phyloP scores from a whole-genome alignment of 1,284 basidiomycete genomes.

The Tilletia setariae region DNA sequence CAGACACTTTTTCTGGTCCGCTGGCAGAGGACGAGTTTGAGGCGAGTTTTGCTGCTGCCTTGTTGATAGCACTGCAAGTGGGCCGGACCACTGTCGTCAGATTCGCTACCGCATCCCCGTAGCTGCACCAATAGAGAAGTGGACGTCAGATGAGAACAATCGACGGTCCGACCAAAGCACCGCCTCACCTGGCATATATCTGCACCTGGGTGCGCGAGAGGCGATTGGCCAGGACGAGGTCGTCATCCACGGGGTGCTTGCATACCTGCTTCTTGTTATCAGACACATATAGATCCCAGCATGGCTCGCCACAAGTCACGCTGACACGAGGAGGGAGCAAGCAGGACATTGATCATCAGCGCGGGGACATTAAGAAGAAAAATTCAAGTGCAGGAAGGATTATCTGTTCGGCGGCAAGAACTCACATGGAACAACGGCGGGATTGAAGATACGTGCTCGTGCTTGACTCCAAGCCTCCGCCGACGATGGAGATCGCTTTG shows the following conservation, averaged over 20 bases:
- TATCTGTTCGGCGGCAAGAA: neutral
- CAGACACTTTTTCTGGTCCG: too few relatives aligned
- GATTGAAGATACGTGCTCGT: neutral
- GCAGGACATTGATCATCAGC: neutral
- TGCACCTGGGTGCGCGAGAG: neutral
- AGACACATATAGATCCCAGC: neutral
- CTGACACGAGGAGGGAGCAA: neutral
- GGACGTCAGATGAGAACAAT: neutral
- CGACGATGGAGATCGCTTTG: neutral
- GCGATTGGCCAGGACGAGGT: neutral
- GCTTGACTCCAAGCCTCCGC: neutral
- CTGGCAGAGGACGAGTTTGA: too few relatives aligned
- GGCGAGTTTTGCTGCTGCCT: too few relatives aligned
- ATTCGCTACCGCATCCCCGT: neutral
- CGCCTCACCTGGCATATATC: neutral
- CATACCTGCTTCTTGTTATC: neutral
- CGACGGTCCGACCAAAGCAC: neutral
- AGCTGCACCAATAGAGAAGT: neutral
- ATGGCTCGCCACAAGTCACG: neutral
- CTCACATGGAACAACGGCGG: neutral
- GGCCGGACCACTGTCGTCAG: neutral
- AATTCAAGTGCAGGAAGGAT: too few relatives aligned
- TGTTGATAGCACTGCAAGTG: neutral
- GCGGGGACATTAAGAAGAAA: too few relatives aligned
- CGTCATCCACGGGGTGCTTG: neutral